Base-by-base conservation (phyloP, 805 yeast genomes). In the Candida verbasci region DNA sequence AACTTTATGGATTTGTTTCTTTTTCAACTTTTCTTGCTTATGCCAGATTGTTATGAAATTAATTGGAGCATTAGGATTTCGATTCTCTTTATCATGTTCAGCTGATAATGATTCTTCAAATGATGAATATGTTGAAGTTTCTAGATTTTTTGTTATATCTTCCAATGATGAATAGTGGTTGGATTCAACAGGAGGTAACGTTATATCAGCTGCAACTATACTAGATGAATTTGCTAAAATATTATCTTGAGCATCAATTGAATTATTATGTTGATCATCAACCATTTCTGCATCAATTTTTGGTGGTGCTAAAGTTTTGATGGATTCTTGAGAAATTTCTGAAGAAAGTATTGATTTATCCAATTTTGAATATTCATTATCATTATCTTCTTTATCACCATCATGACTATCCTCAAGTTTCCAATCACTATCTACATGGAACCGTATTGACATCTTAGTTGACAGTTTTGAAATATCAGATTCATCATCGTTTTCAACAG, bases 161-260 rank as follows among this genome's bases (percentile, higher is more conserved):
- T 61, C 68, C 41, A 68, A 62, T 12, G 70, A 62, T 1, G 60
- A 53, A 43, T 55, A 57, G 33, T 65, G 60, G 40, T 61, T 62
- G 22, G 70, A 58, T 34, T 70, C 75, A 27, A 72, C 60, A 17
- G 53, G 55, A 3, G 77, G 70, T 20, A 65, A 49, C 1, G 60
- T 48, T 10, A 63, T 43, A 31, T 31, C 25, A 3, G 56, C 62
- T 10, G 63, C 64, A 4, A 58, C 58, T 15, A 67, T 50, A 38
- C 64, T 65, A 2, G 74, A 65, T 0, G 74, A 68, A 47, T 69
- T 69, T 2, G 72, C 74, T 26, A 69, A 54, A 4, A 58, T 54
- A 30, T 60, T 57, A 17, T 32, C 37, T 8, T 31, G 26, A 9
- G 20, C 16, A 2, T 12, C 30, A 11, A 28, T 27, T n/a, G 17